Conservation (phyloP, 805 yeast genomes). For the Kluyveromyces wickerhamii region DNA sequence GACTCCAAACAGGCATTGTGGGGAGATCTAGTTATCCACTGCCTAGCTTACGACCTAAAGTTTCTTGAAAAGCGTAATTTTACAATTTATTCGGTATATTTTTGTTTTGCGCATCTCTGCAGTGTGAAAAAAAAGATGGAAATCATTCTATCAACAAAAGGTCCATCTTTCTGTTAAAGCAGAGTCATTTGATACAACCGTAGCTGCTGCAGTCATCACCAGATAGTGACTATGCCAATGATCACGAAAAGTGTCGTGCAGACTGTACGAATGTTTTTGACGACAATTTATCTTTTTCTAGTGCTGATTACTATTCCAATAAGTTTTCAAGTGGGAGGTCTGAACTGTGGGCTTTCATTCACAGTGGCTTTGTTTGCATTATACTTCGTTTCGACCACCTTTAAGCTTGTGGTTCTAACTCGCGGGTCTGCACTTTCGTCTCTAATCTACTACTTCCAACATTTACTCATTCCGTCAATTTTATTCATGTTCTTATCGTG, state of each 20-base stretch:
- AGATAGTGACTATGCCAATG: too few species aligned
- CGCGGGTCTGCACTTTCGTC: slow-evolving; percentile 25
- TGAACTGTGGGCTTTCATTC: slow-evolving; percentile 80
- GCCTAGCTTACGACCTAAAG: too few species aligned
- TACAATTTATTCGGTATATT: too few species aligned
- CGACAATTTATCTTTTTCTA: slow-evolving; percentile 55
- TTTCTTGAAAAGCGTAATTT: too few species aligned
- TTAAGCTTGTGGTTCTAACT: slow-evolving; percentile 43
- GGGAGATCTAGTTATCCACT: too few species aligned
- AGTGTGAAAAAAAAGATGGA: too few species aligned
- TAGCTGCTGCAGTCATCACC: too few species aligned
- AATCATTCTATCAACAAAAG: too few species aligned
- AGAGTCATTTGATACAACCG: too few species aligned
- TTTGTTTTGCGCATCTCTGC: too few species aligned
- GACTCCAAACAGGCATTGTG: too few species aligned
- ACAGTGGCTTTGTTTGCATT: slow-evolving; percentile 62
- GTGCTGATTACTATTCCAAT: slow-evolving; percentile 81
- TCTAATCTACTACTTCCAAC: slow-evolving; percentile 69
- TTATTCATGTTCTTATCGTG: slow-evolving; percentile 59
- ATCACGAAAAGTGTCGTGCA: slow-evolving; percentile 16
- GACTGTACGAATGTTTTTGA: slow-evolving; percentile 32
- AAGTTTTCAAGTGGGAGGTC: slow-evolving; percentile 91
- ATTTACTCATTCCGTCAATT: slow-evolving; percentile 72
- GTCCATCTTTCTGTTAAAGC: too few species aligned
- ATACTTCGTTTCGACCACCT: slow-evolving; percentile 65